phyloP scores from a whole-genome alignment of 441 rosid species.

The Adansonia rubrostipa region DNA sequence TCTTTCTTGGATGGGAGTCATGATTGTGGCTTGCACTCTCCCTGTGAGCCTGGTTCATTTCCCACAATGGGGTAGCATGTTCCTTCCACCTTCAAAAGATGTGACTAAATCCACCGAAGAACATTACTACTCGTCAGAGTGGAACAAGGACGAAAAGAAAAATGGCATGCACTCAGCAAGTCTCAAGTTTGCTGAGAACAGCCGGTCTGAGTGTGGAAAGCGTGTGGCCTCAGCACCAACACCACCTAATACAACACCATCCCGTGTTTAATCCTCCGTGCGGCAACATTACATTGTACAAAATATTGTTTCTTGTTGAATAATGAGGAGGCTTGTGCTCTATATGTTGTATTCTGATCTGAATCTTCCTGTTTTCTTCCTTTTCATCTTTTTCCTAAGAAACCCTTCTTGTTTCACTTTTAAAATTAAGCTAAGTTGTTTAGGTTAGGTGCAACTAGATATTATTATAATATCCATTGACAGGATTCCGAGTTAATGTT shows the following conservation, averaged over 20 bases:
- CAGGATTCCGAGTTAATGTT: background rate
- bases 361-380: background rate
- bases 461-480: constrained; percentile 18
- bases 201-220: constrained; percentile 77
- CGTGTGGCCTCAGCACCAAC: constrained; percentile 44
- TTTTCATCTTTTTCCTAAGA: background rate
- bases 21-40: constrained; percentile 69
- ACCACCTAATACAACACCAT: constrained; percentile 44
- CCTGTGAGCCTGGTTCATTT: constrained; percentile 67
- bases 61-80: constrained; percentile 92
- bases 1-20: constrained; percentile 66
- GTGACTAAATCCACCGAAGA: constrained; percentile 57
- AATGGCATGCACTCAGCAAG: constrained; percentile 69
- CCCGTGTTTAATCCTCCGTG: constrained; percentile 32
- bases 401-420: constrained; percentile 3
- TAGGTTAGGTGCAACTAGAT: constrained; percentile 16
- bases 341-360: background rate
- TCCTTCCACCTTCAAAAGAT: constrained; percentile 55
- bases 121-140: constrained; percentile 62
- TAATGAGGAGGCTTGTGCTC: background rate
- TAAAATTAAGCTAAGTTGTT: background rate
- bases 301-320: background rate
- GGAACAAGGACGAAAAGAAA: constrained; percentile 65
- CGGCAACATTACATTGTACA: background rate
- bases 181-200: constrained; percentile 73